Percentiles rank a stretch among this genome's conserved stretches.
phyloP scores from a whole-genome alignment of 257 asterid species.

The Plantago ovata region DNA sequence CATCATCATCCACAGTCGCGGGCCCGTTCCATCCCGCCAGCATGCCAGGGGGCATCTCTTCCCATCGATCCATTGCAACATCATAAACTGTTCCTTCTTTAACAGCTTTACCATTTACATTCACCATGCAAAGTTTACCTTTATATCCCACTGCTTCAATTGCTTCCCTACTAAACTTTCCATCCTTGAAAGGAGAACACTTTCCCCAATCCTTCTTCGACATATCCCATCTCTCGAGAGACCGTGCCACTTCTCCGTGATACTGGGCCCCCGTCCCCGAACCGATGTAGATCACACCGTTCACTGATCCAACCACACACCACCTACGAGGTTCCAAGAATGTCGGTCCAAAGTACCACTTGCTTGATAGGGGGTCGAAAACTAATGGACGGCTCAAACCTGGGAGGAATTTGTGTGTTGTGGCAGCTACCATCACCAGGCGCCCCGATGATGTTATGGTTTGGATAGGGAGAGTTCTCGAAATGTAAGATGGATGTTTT shows the following conservation, averaged over 20 bases:
- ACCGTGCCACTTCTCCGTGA: slow-evolving; percentile 46
- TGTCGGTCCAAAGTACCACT: slow-evolving; percentile 63
- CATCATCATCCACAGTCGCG: slow-evolving; percentile 32
- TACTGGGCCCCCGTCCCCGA: slow-evolving; percentile 52
- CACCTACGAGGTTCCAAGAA: slow-evolving; percentile 56
- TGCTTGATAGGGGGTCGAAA: slow-evolving; percentile 43
- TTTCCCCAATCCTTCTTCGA: slow-evolving; percentile 44
- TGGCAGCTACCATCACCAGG: slow-evolving; percentile 49
- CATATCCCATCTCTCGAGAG: slow-evolving; percentile 67
- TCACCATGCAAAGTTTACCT: slow-evolving; percentile 68
- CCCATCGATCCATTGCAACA: slow-evolving; percentile 35
- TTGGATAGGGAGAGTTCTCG: slow-evolving; percentile 62
- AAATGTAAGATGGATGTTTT: slow-evolving; percentile 61
- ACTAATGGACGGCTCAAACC: slow-evolving; percentile 48
- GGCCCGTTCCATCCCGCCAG: slow-evolving; percentile 70
- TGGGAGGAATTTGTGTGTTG: slow-evolving; percentile 49
- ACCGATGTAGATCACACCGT: slow-evolving; percentile 41
- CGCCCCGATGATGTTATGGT: slow-evolving; percentile 36
- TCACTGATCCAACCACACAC: slow-evolving; percentile 50
- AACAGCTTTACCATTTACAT: slow-evolving; percentile 44
- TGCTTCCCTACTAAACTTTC: slow-evolving; percentile 69
- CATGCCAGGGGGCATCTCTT: slow-evolving; percentile 62
- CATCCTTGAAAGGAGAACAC: slow-evolving; percentile 40
- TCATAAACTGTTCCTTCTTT: slow-evolving; percentile 51
- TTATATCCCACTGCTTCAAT: slow-evolving; percentile 51